Percentiles rank a stretch among this genome's conserved stretches.
Conservation (phyloP, 176 grass and related monocot species). For the Chrysopogon serrulatus region DNA sequence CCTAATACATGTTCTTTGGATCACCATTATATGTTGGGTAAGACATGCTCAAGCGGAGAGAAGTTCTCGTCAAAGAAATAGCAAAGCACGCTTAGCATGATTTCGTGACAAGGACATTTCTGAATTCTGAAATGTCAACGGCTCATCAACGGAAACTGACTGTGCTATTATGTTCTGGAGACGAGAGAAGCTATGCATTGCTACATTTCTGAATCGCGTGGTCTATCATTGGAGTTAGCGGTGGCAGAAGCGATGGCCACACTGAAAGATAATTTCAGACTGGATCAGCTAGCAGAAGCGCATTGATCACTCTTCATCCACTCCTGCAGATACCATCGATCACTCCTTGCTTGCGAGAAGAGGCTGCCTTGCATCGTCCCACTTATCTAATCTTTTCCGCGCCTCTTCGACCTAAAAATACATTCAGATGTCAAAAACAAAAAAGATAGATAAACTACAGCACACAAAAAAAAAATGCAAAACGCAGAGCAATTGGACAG, state of each 20-base stretch:
- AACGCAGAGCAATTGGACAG: not conserved
- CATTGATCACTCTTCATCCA: not conserved
- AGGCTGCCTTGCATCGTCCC: conserved; percentile 59
- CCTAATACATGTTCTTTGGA: no score
- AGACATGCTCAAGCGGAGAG: no score
- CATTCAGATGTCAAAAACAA: not conserved
- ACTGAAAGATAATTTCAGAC: not conserved
- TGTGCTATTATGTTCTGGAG: not conserved
- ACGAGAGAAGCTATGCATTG: not conserved
- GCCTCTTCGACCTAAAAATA: conserved; percentile 68
- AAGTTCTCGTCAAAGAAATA: no score
- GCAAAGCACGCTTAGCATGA: no score
- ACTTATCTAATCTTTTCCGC: conserved; percentile 64
- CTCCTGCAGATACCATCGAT: not conserved
- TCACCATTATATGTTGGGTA: no score
- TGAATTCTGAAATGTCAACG: no score
- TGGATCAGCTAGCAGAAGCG: not conserved
- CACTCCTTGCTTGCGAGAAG: conserved; percentile 47
- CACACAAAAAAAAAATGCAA: no score
- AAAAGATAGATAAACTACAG: not conserved
- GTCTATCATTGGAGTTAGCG: conserved; percentile 6
- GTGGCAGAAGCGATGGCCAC: not conserved
- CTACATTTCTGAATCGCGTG: not conserved
- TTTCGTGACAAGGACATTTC: no score
- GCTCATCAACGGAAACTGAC: not conserved